These are phyloP conservation scores for Clarireedia paspali DNA, from an alignment of 2,329 filamentous ascomycete genomes.

Conservation along the genomic window DNA sequence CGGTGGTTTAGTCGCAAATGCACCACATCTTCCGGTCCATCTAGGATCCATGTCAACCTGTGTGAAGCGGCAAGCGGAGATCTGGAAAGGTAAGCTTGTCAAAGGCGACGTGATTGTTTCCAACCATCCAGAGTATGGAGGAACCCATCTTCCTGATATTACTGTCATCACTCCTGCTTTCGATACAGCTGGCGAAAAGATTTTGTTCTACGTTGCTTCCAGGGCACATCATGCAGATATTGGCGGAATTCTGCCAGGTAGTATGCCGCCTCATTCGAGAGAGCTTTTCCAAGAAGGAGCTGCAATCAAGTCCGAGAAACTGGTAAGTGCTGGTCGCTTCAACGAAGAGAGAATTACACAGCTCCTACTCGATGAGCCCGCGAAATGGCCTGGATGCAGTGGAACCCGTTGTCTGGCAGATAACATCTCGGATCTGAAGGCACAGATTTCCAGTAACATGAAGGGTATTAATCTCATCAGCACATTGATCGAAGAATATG, in stretches of 20 bases:
- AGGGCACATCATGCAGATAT: slow-evolving; percentile 75
- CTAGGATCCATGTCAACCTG: slow-evolving; percentile 82
- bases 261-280: slow-evolving; percentile 71
- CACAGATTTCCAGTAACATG: slow-evolving; percentile 79
- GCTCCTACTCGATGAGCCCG: slow-evolving; percentile 65
- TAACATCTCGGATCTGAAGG: slow-evolving; percentile 80
- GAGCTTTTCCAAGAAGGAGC: slow-evolving; percentile 59
- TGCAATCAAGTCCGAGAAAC: slow-evolving; percentile 57
- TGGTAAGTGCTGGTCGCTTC: slow-evolving; percentile 70
- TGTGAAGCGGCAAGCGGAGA: slow-evolving; percentile 68
- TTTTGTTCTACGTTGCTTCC: slow-evolving; percentile 24
- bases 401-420: slow-evolving; percentile 74
- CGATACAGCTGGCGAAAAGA: slow-evolving; percentile 46
- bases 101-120: slow-evolving; percentile 76
- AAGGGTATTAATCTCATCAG: slow-evolving; percentile 76
- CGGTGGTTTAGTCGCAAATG: slow-evolving; percentile 70
- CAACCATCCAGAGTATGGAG: slow-evolving; percentile 78
- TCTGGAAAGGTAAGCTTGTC: slow-evolving; percentile 72
- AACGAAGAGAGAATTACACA: slow-evolving; percentile 70
- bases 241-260: slow-evolving; percentile 73
- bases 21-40: slow-evolving; percentile 75
- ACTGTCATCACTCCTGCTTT: slow-evolving; percentile 78
- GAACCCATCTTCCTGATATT: slow-evolving; percentile 77
- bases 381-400: slow-evolving; percentile 65
- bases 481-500: slow-evolving; percentile 68